Evolutionary conservation across 345 rosid genomes (phyloP).

Genomic region (Hypericum androsaemum): DNA sequence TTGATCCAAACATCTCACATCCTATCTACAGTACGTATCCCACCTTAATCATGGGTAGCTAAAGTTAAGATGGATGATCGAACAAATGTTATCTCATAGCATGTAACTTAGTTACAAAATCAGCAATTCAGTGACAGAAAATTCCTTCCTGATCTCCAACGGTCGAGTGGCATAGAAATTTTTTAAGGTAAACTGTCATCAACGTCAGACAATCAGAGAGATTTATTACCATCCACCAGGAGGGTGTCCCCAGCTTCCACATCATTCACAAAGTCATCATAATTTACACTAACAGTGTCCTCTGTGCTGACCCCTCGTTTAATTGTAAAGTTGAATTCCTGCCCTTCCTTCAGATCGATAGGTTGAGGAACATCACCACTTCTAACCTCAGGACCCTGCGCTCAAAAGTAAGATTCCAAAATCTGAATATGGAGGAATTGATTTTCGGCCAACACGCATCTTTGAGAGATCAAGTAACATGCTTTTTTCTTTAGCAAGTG

Average conservation of each 20-base stretch:
- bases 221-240: constrained; percentile 75
- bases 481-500: too few species aligned
- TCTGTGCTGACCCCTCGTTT: constrained; percentile 63
- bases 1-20: too few species aligned
- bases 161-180: not conserved
- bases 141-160: not conserved
- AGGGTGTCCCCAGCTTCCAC: constrained; percentile 81
- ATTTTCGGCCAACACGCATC: too few species aligned
- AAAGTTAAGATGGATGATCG: not conserved
- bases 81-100: not conserved
- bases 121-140: not conserved
- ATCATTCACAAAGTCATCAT: constrained; percentile 81
- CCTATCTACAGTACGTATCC: too few species aligned
- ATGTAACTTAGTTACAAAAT: not conserved
- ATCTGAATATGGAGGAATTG: too few species aligned
- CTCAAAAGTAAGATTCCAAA: constrained; percentile 5
- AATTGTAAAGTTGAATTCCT: constrained; percentile 82
- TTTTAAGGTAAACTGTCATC: not conserved
- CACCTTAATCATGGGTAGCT: not conserved
- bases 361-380: constrained; percentile 95
- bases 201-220: not conserved
- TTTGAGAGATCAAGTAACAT: too few species aligned
- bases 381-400: constrained; percentile 97
- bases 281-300: constrained; percentile 86
- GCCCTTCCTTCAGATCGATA: constrained; percentile 61